These are phyloP conservation scores for Parastagonospora avenae DNA, from an alignment of 2,329 filamentous ascomycete genomes.

Conservation along the genomic window DNA sequence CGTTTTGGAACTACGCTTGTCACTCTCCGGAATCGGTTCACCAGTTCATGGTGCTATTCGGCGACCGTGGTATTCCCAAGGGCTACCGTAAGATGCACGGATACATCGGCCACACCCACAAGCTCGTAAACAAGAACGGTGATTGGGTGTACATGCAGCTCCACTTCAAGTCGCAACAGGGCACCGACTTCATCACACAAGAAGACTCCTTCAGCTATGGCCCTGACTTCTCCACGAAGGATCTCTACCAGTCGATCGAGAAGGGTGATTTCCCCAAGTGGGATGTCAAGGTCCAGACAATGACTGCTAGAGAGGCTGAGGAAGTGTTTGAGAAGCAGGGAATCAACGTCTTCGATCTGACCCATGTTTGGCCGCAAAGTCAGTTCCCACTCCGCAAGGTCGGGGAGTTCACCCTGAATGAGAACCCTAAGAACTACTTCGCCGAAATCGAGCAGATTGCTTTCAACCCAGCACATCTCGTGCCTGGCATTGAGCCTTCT, in stretches of 20 bases:
- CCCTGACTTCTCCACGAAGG: slow-evolving; percentile 60
- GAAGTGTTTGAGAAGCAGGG: slow-evolving; percentile 58
- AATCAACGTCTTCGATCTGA: slow-evolving; percentile 62
- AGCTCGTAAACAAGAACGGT: slow-evolving; percentile 59
- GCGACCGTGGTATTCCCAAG: slow-evolving; percentile 61
- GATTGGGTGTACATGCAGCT: slow-evolving; percentile 60
- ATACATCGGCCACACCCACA: slow-evolving; percentile 59
- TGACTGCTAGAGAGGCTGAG: slow-evolving; percentile 59
- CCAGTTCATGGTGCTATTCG: slow-evolving; percentile 61
- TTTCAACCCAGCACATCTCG: slow-evolving; percentile 70
- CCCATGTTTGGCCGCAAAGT: slow-evolving; percentile 60
- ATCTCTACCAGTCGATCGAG: slow-evolving; percentile 59
- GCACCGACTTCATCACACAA: slow-evolving; percentile 58
- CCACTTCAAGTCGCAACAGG: slow-evolving; percentile 60
- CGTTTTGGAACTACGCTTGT: slow-evolving; percentile 69
- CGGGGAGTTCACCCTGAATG: slow-evolving; percentile 59
- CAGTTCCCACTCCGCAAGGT: slow-evolving; percentile 60
- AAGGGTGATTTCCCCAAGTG: slow-evolving; percentile 59
- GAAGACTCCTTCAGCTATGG: slow-evolving; percentile 57
- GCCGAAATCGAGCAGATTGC: slow-evolving; percentile 72
- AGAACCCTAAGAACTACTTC: slow-evolving; percentile 65
- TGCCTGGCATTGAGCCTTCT: slow-evolving; percentile 70
- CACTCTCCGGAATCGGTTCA: slow-evolving; percentile 61
- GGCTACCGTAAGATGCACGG: slow-evolving; percentile 63
- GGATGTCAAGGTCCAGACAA: slow-evolving; percentile 58